Evolutionary conservation across 1,284 basidiomycete species (phyloP), one percentile per base, ranked within the genome.

Genomic region (Thelephora terrestris): DNA sequence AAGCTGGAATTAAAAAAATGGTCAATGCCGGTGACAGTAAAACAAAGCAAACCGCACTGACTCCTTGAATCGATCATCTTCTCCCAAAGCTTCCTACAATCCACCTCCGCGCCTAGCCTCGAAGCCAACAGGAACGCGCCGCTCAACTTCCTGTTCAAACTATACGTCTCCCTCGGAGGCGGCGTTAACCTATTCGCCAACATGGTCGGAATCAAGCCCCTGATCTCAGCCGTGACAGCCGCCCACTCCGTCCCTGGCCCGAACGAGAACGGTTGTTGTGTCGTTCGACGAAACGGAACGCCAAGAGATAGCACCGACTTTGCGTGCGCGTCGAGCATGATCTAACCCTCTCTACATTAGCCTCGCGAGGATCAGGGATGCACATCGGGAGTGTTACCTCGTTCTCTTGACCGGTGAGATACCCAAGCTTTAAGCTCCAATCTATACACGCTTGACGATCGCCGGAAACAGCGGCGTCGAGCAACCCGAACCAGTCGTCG

Each of bases 161-260:
- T 91, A 64, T 98, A 98, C 1, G 95, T 98, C 68, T 98, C 93
- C 50, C 79, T 71, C 0, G 95, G 95, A 1, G 95, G 95, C 0
- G 95, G 95, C 2, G 91, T 94, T 23, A 95, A 73, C 43, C 94
- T 75, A 60, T 97, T 76, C 56, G 79, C 71, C 48, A 99, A 74
- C 92, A 99, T 98, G 47, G 90, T 71, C 3, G 95, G 95, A 50
- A 99, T 98, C 45, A 83, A 77, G 2, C 72, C 76, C 23, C 89
- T 75, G 50, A 95, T 91, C 52, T 79, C 69, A 10, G 73, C 69
- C 0, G 91, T 91, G 55, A 90, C 83, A 7, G 75, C 68, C 35
- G 75, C 66, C 83, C 84, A 87, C n/a, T 52, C 55, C 6, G 79
- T 72, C 7, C 71, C 78, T 23, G 77, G 70, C 0, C 81, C 83